Evolutionary conservation across 75 land plant genomes (phyloP).

Genomic region (Cupressus sempervirens): DNA sequence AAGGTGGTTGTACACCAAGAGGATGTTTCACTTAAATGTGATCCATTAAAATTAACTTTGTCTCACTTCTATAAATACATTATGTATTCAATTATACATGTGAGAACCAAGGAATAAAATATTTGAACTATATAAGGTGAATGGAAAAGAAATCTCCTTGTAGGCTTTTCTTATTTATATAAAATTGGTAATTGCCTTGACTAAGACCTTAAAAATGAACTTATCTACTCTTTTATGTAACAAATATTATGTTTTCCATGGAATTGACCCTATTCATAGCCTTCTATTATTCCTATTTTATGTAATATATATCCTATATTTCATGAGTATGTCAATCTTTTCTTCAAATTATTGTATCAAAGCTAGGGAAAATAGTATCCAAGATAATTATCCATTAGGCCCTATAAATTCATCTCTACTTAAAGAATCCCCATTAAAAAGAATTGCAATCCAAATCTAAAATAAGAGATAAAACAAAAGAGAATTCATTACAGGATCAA

Average conservation of each 20-base stretch:
- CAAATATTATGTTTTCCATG: neutral
- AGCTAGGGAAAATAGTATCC: neutral
- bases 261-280: no score
- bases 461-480: neutral
- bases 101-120: neutral
- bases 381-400: neutral
- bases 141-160: neutral
- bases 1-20: no score
- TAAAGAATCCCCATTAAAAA: neutral
- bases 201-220: neutral
- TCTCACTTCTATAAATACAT: no score
- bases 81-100: no score
- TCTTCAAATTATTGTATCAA: neutral
- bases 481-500: slow-evolving; percentile 61
- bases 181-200: neutral
- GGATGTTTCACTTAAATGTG: no score
- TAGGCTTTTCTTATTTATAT: neutral
- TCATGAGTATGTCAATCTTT: neutral
- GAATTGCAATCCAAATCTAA: neutral
- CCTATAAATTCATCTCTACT: neutral
- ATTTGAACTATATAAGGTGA: no score
- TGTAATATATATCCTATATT: neutral
- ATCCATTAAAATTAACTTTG: no score
- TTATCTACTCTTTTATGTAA: neutral
- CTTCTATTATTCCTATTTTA: neutral